Evolutionary conservation across 306 rosid genomes (phyloP).

Genomic region (Gastrolobium bilobum): DNA sequence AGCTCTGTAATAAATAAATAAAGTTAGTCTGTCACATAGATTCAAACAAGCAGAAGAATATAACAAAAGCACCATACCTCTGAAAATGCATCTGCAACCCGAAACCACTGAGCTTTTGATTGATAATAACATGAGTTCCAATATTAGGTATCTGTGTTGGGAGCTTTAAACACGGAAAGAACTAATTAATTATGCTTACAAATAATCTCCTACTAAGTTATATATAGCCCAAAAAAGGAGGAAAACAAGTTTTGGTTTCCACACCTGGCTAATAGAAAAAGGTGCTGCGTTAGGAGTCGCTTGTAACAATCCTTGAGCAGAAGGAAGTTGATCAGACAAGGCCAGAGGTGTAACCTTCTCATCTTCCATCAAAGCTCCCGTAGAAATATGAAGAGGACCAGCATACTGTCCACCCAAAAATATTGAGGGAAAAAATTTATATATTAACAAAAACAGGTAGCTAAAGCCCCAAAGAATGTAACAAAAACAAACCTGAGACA

Average conservation of each 20-base stretch:
- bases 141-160: conserved; percentile 84
- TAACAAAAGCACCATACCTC: conserved; percentile 65
- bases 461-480: conserved; percentile 5
- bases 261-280: conserved; percentile 78
- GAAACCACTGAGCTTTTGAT: conserved; percentile 73
- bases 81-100: conserved; percentile 92
- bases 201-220: not conserved
- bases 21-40: conserved; percentile 37
- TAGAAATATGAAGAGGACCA: conserved; percentile 78
- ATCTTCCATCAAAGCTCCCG: conserved; percentile 84
- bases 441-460: not conserved
- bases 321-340: conserved; percentile 82
- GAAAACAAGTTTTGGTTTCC: conserved; percentile 33
- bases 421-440: conserved; percentile 16
- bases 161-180: conserved; percentile 59
- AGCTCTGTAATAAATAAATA: conserved; percentile 58
- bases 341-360: conserved; percentile 80
- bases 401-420: conserved; percentile 69
- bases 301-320: conserved; percentile 87
- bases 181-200: conserved; percentile 34
- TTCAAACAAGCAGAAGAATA: conserved; percentile 31
- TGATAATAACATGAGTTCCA: conserved; percentile 85
- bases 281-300: conserved; percentile 74
- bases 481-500: conserved; percentile 79
- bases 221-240: conserved; percentile 1